Evolutionary conservation across 495 filamentous ascomycete genomes (phyloP).

Genomic region (Penicillium coffeae): DNA sequence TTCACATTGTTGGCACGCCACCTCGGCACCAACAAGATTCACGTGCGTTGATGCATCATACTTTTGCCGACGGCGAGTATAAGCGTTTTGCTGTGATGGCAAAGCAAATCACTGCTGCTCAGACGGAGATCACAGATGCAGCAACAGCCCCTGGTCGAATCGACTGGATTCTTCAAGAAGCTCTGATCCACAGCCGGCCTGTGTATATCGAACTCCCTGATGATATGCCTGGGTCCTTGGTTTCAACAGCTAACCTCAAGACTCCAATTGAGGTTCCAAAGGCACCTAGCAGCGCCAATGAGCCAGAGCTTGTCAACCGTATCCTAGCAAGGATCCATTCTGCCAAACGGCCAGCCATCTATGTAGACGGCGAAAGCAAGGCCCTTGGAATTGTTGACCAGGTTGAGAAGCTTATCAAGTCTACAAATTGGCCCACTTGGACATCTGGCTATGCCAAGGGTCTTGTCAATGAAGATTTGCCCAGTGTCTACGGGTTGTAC

Average conservation of each 20-base stretch:
- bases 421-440: constrained; percentile 32
- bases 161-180: constrained; percentile 35
- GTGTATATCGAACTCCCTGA: constrained; percentile 43
- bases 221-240: constrained; percentile 36
- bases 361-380: constrained; percentile 33
- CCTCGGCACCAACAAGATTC: constrained; percentile 25
- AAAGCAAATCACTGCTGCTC: constrained; percentile 35
- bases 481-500: constrained; percentile 37
- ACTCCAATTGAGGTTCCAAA: constrained; percentile 12
- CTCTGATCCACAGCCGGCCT: constrained; percentile 35
- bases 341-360: constrained; percentile 32
- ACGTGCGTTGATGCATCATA: constrained; percentile 40
- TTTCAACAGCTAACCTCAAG: constrained; percentile 23
- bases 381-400: constrained; percentile 24
- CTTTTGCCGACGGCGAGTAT: constrained; percentile 41
- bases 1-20: constrained; percentile 72
- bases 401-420: constrained; percentile 25
- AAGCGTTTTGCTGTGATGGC: constrained; percentile 36
- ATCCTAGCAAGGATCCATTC: constrained; percentile 30
- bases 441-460: constrained; percentile 35
- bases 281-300: constrained; percentile 10
- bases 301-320: constrained; percentile 13
- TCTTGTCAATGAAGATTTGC: constrained; percentile 31
- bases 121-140: constrained; percentile 34
- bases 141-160: constrained; percentile 34